Percentiles rank a stretch among this genome's conserved stretches.
phyloP scores from a whole-genome alignment of 495 filamentous ascomycete genomes.

The Aspergillus avenaceus region DNA sequence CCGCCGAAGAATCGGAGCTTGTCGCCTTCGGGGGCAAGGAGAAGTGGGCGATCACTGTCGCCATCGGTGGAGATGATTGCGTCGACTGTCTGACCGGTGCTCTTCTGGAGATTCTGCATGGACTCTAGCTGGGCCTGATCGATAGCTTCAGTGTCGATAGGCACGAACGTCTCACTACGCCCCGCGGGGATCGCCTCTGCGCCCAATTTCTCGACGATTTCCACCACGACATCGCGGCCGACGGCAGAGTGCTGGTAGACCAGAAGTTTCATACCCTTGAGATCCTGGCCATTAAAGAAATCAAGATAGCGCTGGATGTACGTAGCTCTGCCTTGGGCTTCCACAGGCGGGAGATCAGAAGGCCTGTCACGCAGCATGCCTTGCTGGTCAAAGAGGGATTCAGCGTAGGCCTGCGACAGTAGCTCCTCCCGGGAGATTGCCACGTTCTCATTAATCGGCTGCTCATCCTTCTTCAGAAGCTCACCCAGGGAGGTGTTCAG shows the following conservation, averaged over 20 bases:
- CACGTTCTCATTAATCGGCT: slow-evolving; percentile 24
- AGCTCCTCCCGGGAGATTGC: slow-evolving; percentile 11
- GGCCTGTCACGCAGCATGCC: slow-evolving; percentile 19
- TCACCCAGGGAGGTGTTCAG: slow-evolving; percentile 25
- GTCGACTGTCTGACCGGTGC: slow-evolving; percentile 16
- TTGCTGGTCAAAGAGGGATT: slow-evolving; percentile 23
- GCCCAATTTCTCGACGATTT: slow-evolving; percentile 17
- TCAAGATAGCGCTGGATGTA: slow-evolving; percentile 24
- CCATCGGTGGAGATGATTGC: slow-evolving; percentile 24
- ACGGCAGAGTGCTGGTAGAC: slow-evolving; percentile 28
- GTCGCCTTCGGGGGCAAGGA: slow-evolving; percentile 16
- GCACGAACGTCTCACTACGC: slow-evolving; percentile 25
- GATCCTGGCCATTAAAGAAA: slow-evolving; percentile 21
- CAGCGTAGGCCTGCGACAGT: slow-evolving; percentile 13
- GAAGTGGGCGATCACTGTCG: slow-evolving; percentile 25
- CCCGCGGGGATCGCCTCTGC: slow-evolving; percentile 19
- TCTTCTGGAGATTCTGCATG: slow-evolving; percentile 13
- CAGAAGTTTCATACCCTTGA: slow-evolving; percentile 20
- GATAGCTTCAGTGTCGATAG: slow-evolving; percentile 29
- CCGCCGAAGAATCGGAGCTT: slow-evolving; percentile 26
- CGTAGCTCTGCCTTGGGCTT: slow-evolving; percentile 8
- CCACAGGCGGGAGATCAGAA: slow-evolving; percentile 1
- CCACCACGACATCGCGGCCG: slow-evolving; percentile 19
- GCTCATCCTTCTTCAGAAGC: slow-evolving; percentile 24
- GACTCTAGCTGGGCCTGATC: slow-evolving; percentile 22